Conservation (phyloP, 352 stramenopile species). For the Phytophthora multivora region DNA sequence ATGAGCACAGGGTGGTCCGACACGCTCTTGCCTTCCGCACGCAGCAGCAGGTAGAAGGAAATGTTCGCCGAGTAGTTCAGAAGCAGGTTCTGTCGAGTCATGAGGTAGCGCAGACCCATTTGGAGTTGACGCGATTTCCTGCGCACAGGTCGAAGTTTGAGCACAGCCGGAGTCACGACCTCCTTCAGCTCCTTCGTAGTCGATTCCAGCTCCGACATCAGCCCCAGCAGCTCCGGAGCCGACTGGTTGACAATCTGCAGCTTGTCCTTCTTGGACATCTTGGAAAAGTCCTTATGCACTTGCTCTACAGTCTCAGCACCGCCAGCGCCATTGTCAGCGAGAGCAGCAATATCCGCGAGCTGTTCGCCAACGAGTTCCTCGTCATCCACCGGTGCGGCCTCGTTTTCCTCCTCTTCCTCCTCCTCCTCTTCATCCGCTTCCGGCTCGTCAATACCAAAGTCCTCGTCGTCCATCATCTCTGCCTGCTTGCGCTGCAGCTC, state of each 20-base stretch:
- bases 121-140: constrained; percentile 62
- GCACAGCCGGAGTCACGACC: constrained; percentile 66
- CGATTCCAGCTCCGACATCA: constrained; percentile 69
- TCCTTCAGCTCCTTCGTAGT: constrained; percentile 72
- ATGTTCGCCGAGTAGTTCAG: constrained; percentile 89
- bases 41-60: constrained; percentile 85
- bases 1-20: constrained; percentile 77
- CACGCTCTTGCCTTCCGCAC: constrained; percentile 81
- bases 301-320: constrained; percentile 62
- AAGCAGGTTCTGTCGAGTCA: constrained; percentile 81
- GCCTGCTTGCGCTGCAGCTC: constrained; percentile 87
- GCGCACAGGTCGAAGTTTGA: constrained; percentile 73
- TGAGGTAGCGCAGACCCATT: constrained; percentile 73
- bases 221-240: constrained; percentile 74
- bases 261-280: constrained; percentile 88
- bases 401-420: constrained; percentile 42
- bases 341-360: constrained; percentile 73
- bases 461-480: constrained; percentile 86
- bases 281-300: constrained; percentile 84
- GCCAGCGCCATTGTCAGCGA: constrained; percentile 61
- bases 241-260: constrained; percentile 88
- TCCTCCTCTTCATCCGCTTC: constrained; percentile 46
- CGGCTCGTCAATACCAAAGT: constrained; percentile 77
- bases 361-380: constrained; percentile 74
- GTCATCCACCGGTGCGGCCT: constrained; percentile 50